Conservation (phyloP, 305 asterid genomes). For the Fraxinus latifolia region DNA sequence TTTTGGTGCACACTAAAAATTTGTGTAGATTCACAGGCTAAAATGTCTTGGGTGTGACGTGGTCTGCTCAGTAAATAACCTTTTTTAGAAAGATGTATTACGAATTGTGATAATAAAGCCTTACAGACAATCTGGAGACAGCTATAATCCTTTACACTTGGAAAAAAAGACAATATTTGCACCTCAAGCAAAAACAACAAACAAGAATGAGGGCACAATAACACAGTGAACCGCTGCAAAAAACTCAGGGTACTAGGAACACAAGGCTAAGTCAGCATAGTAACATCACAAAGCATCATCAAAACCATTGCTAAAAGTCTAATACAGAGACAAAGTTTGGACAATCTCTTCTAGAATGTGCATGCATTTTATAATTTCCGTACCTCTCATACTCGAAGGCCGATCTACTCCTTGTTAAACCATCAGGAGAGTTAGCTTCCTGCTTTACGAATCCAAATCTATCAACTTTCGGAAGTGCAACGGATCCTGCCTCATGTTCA, state of each 20-base stretch:
- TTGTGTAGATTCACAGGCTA: not conserved
- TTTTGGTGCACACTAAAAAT: not conserved
- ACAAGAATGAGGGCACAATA: not conserved
- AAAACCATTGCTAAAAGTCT: not conserved
- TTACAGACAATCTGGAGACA: not conserved
- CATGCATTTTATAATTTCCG: slow-evolving; percentile 1
- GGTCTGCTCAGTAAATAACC: not conserved
- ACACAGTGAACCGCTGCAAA: not conserved
- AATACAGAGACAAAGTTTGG: not conserved
- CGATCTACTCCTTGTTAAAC: slow-evolving; percentile 43
- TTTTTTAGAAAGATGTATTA: not conserved
- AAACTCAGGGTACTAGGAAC: not conserved
- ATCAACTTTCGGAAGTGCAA: slow-evolving; percentile 52
- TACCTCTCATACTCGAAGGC: slow-evolving; percentile 58
- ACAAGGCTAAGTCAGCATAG: not conserved
- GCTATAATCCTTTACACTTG: slow-evolving; percentile 1
- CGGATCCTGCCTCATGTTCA: slow-evolving; percentile 43
- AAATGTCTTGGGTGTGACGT: not conserved
- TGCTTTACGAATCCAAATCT: slow-evolving; percentile 68
- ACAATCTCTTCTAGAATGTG: not conserved
- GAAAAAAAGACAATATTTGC: not conserved
- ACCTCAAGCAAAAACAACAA: not conserved
- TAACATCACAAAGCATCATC: not conserved
- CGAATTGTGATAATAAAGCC: not conserved
- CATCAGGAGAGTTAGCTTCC: slow-evolving; percentile 49